phyloP scores from a whole-genome alignment of 768 basidiomycete species.

The Russula sp. region DNA sequence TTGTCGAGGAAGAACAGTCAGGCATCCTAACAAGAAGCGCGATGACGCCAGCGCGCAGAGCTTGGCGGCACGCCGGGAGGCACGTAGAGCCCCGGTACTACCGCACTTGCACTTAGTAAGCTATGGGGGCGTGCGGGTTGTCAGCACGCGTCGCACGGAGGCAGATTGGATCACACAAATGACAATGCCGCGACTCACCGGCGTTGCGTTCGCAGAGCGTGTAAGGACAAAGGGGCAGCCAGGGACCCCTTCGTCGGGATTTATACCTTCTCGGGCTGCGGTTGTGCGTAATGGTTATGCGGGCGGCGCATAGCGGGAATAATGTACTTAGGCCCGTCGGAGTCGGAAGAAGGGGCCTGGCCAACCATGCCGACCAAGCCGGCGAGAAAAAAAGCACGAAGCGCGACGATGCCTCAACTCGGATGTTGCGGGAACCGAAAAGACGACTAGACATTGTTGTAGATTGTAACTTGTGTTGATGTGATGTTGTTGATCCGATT shows the following conservation, averaged over 20 bases:
- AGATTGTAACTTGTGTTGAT: too few relatives aligned
- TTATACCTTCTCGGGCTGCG: background rate
- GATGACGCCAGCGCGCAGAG: slow-evolving; percentile 18
- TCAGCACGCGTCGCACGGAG: background rate
- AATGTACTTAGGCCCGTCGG: too few relatives aligned
- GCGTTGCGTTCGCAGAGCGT: background rate
- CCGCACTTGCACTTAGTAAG: background rate
- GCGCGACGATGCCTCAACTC: too few relatives aligned
- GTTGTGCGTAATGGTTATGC: too few relatives aligned
- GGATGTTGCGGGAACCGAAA: too few relatives aligned
- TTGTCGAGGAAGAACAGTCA: background rate
- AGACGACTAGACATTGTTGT: too few relatives aligned
- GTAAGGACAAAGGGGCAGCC: background rate
- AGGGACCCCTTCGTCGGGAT: background rate
- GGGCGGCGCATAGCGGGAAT: too few relatives aligned
- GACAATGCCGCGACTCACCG: background rate
- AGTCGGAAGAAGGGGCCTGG: too few relatives aligned
- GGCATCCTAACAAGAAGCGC: slow-evolving; percentile 17
- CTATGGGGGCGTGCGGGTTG: background rate
- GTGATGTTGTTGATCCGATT: too few relatives aligned
- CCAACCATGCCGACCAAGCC: background rate
- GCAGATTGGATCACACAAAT: background rate
- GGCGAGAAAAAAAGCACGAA: background rate
- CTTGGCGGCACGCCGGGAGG: slow-evolving; percentile 1
- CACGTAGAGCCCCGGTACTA: background rate